These are phyloP conservation scores for Pseudocohnilembus persalinus DNA, from an alignment of 169 alveolate genomes.

Conservation along the genomic window DNA sequence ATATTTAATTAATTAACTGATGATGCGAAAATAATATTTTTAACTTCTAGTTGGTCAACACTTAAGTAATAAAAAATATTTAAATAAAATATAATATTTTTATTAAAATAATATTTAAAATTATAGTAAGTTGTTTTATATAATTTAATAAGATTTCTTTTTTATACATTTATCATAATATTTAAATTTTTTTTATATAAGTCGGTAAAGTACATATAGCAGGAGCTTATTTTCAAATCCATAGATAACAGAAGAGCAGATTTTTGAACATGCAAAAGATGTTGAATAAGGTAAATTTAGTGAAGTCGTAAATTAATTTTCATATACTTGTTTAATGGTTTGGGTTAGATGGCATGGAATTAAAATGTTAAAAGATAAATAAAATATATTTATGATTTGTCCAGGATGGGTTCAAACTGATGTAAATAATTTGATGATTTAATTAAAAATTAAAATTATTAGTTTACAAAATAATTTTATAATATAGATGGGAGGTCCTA, in stretches of 20 bases:
- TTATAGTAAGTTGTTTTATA: too few relatives aligned
- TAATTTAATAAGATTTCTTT: too few relatives aligned
- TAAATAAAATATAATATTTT: too few relatives aligned
- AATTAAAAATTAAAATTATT: too few relatives aligned
- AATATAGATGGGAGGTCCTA: not conserved
- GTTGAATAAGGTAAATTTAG: not conserved
- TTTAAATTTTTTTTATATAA: too few relatives aligned
- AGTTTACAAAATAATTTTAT: too few relatives aligned
- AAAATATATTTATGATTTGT: too few relatives aligned
- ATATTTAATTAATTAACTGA: not conserved
- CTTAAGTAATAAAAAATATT: too few relatives aligned
- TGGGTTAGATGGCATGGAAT: not conserved
- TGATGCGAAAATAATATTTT: not conserved
- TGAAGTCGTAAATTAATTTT: not conserved
- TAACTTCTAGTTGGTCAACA: too few relatives aligned
- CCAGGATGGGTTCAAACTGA: not conserved
- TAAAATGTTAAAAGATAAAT: not conserved
- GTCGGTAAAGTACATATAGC: not conserved
- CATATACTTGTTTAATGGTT: not conserved
- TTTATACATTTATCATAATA: too few relatives aligned
- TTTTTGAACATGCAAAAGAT: not conserved
- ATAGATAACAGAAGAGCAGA: not conserved
- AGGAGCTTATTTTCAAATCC: not conserved
- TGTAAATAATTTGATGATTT: not conserved
- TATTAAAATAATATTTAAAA: too few relatives aligned